A percentile compares a stretch with the other conserved stretches of the same genome.
Evolutionary conservation across 177 flowering plant species (phyloP).

Genomic region (Vitis hybrid): DNA sequence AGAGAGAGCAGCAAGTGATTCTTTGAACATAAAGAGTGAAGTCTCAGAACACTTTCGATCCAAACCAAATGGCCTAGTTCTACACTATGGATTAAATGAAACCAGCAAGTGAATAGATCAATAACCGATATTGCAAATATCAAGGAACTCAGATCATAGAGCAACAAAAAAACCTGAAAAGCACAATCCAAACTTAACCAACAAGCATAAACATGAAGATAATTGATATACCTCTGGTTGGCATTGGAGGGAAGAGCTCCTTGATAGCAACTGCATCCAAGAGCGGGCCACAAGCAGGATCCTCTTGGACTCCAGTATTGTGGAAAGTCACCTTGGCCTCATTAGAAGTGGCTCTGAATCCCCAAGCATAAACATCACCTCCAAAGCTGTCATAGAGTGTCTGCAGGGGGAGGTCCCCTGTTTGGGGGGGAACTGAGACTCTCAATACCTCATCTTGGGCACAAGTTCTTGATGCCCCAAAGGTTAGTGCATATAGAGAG

Average conservation of each 20-base stretch:
- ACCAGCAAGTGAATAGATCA: too few relatives aligned
- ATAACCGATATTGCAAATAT: too few relatives aligned
- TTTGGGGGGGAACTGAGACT: constrained; percentile 56
- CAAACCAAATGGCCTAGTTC: too few relatives aligned
- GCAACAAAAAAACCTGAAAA: background rate
- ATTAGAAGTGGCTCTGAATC: constrained; percentile 48
- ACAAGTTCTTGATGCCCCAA: constrained; percentile 88
- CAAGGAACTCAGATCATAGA: too few relatives aligned
- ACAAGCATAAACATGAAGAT: background rate
- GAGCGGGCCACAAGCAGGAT: constrained; percentile 93
- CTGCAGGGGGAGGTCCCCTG: constrained; percentile 79
- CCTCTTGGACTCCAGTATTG: constrained; percentile 92
- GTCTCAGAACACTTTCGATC: too few relatives aligned
- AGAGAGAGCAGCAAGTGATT: too few relatives aligned
- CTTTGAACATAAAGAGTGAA: too few relatives aligned
- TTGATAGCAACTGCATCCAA: constrained; percentile 87
- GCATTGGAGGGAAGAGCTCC: constrained; percentile 55
- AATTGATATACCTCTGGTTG: constrained; percentile 51
- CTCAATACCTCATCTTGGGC: constrained; percentile 88
- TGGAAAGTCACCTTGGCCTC: constrained; percentile 59
- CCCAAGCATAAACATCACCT: constrained; percentile 81
- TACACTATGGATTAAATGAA: too few relatives aligned
- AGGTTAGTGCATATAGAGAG: constrained; percentile 71
- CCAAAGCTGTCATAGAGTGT: constrained; percentile 83
- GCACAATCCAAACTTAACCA: background rate